A percentile compares a stretch with the other conserved stretches of the same genome.
Evolutionary conservation across 2,329 filamentous ascomycete species (phyloP).

Genomic region (Teratosphaeriaceae sp.): DNA sequence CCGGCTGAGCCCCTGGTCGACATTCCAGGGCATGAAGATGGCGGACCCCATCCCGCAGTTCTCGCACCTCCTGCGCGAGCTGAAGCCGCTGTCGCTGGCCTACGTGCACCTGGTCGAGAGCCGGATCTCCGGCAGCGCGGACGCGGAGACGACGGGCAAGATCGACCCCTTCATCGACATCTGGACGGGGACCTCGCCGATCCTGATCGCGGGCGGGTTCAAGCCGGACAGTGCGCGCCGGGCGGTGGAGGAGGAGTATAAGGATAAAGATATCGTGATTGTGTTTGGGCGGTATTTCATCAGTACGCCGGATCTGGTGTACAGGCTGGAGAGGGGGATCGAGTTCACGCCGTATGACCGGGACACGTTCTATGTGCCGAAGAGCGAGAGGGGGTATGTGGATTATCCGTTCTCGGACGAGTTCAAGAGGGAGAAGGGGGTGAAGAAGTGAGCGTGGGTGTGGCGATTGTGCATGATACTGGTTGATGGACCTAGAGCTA

Average conservation of each 20-base stretch:
- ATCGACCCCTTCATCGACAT: conserved; percentile 41
- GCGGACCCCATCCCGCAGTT: conserved; percentile 58
- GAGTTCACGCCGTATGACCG: conserved; percentile 39
- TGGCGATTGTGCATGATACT: no score
- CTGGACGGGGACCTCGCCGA: conserved; percentile 40
- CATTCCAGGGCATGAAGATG: conserved; percentile 60
- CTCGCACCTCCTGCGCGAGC: conserved; percentile 46
- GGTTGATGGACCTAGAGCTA: no score
- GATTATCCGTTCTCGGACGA: conserved; percentile 33
- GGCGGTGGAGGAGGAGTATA: conserved; percentile 27
- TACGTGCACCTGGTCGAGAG: conserved; percentile 59
- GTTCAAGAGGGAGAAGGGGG: conserved; percentile 9
- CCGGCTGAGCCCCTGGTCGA: conserved; percentile 54
- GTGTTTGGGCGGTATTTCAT: conserved; percentile 46
- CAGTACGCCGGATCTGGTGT: conserved; percentile 43
- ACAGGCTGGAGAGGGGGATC: conserved; percentile 36
- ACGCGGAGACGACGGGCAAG: conserved; percentile 34
- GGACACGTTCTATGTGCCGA: conserved; percentile 36
- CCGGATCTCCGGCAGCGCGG: conserved; percentile 40
- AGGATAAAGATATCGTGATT: conserved; percentile 36
- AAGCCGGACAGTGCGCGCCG: conserved; percentile 33
- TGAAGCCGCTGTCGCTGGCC: conserved; percentile 48
- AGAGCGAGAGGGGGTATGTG: conserved; percentile 32
- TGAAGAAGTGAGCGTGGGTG: conserved; percentile 3
- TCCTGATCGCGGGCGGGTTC: conserved; percentile 45